phyloP scores from a whole-genome alignment of 164 flowering plant species.

The Annona squamosa region DNA sequence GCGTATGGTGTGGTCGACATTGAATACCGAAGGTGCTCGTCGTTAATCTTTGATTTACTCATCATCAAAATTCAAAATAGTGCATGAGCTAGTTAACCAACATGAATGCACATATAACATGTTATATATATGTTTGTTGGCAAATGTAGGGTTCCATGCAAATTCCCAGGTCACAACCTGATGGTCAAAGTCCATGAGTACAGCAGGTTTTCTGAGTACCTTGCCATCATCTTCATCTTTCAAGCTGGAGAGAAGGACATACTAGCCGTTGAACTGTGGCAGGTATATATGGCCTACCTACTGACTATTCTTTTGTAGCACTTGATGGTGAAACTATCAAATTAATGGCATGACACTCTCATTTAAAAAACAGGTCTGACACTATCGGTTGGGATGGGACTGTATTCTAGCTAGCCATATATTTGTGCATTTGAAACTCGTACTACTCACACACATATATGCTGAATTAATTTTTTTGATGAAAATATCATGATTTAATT shows the following conservation, averaged over 20 bases:
- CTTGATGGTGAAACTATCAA: background rate
- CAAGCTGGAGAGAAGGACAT: slow-evolving; percentile 51
- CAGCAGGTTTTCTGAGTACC: slow-evolving; percentile 55
- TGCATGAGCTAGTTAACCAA: too few species aligned
- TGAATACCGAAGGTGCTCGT: slow-evolving; percentile 42
- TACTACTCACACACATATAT: background rate
- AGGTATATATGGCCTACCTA: slow-evolving; percentile 29
- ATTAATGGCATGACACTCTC: too few species aligned
- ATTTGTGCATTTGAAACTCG: too few species aligned
- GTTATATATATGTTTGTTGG: too few species aligned
- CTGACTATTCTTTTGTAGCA: background rate
- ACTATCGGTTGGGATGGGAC: too few species aligned
- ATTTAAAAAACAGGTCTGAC: too few species aligned
- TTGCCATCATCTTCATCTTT: slow-evolving; percentile 55
- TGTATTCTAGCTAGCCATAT: too few species aligned
- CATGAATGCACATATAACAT: background rate
- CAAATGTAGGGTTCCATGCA: slow-evolving; percentile 49
- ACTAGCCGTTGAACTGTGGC: slow-evolving; percentile 53
- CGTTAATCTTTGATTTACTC: background rate
- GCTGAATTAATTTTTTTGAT: background rate
- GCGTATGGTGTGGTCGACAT: slow-evolving; percentile 71
- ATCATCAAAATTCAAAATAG: too few species aligned
- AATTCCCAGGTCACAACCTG: slow-evolving; percentile 40
- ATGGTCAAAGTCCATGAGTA: slow-evolving; percentile 55
- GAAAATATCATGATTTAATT: background rate